Evolutionary conservation across 345 rosid species (phyloP), one percentile per base, ranked within the genome.

Genomic region (Eucalyptus paniculata): DNA sequence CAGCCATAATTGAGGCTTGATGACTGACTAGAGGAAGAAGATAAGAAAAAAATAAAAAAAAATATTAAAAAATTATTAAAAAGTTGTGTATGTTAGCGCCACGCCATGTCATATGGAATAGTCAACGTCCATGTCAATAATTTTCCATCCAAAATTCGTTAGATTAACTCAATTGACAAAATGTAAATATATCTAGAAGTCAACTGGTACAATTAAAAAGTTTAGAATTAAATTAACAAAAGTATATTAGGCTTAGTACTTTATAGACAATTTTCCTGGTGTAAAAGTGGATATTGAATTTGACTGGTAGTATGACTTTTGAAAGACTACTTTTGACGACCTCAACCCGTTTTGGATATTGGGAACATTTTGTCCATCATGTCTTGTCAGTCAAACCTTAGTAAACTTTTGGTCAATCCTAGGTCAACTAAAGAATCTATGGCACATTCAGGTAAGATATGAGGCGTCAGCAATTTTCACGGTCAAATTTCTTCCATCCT

Each of bases 51-150:
- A 9, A 21, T 0, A 34, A 37, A 4, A 23, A 56, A 56, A 53
- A 8, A 53, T 19, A 7, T 19, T 19, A 8, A 54, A 56, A 9
- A 0, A 4, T 10, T 56, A 24, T 53, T 21, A 9, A 56, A 56
- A 2, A 24, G 30, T 24, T 56, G 3, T 56, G 6, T 26, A 56
- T 24, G 13, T 56, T 12, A 56, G 1, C 1, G 0, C 13, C 6
- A 0, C 6, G 0, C 0, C 14, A 26, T 24, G 14, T 0, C 2
- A 24, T 9, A 9, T 56, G 12, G 0, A 56, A 5, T 0, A 9
- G 0, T 1, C 3, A 11, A 56, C 0, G 1, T 56, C 13, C 13
- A 5, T 56, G 6, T 56, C 3, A 56, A 2, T 26, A 5, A 56
- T 10, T 24, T 56, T 56, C 6, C 30, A 56, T 56, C 26, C 58